Conservation (phyloP, 1,284 basidiomycete genomes). For the Pascua guehoae region DNA sequence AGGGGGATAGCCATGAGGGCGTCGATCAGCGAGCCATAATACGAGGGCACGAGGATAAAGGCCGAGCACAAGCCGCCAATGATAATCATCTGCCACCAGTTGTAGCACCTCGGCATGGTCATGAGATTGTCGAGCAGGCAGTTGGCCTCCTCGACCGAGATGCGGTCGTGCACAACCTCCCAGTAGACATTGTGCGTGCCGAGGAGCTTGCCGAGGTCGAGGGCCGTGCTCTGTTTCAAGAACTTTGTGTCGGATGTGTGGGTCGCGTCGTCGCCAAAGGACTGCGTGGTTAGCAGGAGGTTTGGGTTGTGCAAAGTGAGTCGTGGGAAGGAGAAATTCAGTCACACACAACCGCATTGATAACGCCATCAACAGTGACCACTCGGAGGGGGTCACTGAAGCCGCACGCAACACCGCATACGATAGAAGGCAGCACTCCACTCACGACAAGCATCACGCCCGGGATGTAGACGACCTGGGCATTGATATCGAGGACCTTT, state of each 20-base stretch:
- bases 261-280: slow-evolving; percentile 76
- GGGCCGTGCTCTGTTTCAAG: slow-evolving; percentile 68
- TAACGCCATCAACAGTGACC: too few species aligned
- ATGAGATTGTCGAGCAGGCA: slow-evolving; percentile 71
- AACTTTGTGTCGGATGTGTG: slow-evolving; percentile 83
- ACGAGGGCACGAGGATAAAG: slow-evolving; percentile 60
- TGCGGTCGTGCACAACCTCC: slow-evolving; percentile 82
- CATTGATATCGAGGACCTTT: slow-evolving; percentile 75
- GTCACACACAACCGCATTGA: not conserved
- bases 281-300: slow-evolving; percentile 24
- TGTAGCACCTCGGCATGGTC: slow-evolving; percentile 61
- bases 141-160: slow-evolving; percentile 76
- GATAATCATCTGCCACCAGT: slow-evolving; percentile 63
- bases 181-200: slow-evolving; percentile 76
- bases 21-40: slow-evolving; percentile 63
- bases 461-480: slow-evolving; percentile 82
- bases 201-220: slow-evolving; percentile 73
- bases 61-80: slow-evolving; percentile 78
- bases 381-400: too few species aligned
- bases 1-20: slow-evolving; percentile 70
- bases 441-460: slow-evolving; percentile 65
- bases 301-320: too few species aligned
- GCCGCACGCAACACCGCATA: too few species aligned
- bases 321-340: too few species aligned
- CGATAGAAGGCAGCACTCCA: too few species aligned